A percentile compares a stretch with the other conserved stretches of the same genome.
These are phyloP conservation scores for Collariella sp. DNA, from an alignment of 495 filamentous ascomycete species.

Conservation along the genomic window DNA sequence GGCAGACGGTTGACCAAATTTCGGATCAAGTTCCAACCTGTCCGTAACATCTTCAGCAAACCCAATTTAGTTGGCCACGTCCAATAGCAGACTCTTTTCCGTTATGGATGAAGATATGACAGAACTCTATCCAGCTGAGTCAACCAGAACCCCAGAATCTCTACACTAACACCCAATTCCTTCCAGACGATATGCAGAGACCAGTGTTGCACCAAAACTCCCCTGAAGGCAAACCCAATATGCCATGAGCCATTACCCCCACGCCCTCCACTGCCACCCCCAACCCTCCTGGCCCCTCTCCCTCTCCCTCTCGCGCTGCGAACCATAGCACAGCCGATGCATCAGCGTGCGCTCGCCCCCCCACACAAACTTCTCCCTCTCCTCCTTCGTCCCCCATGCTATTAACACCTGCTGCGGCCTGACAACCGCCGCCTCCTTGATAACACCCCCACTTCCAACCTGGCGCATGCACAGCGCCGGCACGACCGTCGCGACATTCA, in stretches of 20 bases:
- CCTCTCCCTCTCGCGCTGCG: constrained; percentile 4
- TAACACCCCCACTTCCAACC: constrained; percentile 14
- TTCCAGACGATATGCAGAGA: neutral
- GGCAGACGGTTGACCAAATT: too few relatives aligned
- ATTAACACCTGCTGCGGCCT: constrained; percentile 25
- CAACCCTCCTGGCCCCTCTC: neutral
- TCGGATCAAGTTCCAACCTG: too few relatives aligned
- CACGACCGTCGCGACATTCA: constrained; percentile 14
- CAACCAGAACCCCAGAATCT: too few relatives aligned
- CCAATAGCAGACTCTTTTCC: too few relatives aligned
- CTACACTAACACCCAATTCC: neutral
- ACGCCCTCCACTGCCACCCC: neutral
- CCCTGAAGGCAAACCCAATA: neutral
- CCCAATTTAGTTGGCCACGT: too few relatives aligned
- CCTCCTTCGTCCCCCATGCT: constrained; percentile 20
- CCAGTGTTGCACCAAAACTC: neutral
- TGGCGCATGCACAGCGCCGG: constrained; percentile 23
- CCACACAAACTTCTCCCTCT: constrained; percentile 10
- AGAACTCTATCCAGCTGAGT: too few relatives aligned
- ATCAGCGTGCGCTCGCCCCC: constrained; percentile 14
- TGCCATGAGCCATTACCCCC: too few relatives aligned
- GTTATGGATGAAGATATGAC: too few relatives aligned
- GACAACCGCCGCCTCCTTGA: constrained; percentile 18
- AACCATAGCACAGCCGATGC: constrained; percentile 8
- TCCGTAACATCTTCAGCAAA: too few relatives aligned